Conservation (phyloP, 129 eudicot species). For the Smallanthus sonchifolius region DNA sequence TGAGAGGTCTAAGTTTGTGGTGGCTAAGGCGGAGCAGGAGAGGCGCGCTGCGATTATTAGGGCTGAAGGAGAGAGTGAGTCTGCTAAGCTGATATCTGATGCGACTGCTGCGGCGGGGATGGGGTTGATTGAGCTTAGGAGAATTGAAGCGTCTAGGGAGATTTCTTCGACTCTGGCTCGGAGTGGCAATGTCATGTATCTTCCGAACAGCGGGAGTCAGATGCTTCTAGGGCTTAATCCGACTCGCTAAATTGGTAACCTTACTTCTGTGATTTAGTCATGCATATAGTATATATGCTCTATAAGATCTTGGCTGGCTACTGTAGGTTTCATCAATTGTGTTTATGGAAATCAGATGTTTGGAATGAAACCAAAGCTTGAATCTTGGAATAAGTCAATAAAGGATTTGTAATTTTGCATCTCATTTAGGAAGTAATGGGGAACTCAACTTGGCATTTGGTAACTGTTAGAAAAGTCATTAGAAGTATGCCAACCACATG, state of each 20-base stretch:
- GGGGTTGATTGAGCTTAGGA: slow-evolving; percentile 93
- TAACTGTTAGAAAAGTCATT: background rate
- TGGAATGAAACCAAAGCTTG: background rate
- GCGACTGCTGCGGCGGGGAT: slow-evolving; percentile 79
- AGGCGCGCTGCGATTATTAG: slow-evolving; percentile 75
- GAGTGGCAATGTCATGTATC: slow-evolving; percentile 60
- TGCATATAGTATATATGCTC: background rate
- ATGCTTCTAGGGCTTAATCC: slow-evolving; percentile 67
- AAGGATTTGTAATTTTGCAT: background rate
- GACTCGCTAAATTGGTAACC: slow-evolving; percentile 49
- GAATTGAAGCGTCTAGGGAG: slow-evolving; percentile 87
- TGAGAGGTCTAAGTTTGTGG: slow-evolving; percentile 82
- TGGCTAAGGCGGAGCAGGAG: slow-evolving; percentile 90
- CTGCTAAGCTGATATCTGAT: slow-evolving; percentile 87
- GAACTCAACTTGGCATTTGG: too few relatives aligned
- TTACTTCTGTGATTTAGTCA: background rate
- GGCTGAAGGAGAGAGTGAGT: slow-evolving; percentile 95
- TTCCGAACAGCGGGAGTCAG: slow-evolving; percentile 52
- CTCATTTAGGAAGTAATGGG: too few relatives aligned
- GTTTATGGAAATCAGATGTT: background rate
- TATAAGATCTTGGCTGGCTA: background rate
- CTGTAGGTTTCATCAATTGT: background rate
- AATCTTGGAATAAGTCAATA: background rate
- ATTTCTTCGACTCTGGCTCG: slow-evolving; percentile 48
- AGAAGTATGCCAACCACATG: background rate